Evolutionary conservation across 2,329 filamentous ascomycete genomes (phyloP).

Genomic region (Fusarium anthophilum): DNA sequence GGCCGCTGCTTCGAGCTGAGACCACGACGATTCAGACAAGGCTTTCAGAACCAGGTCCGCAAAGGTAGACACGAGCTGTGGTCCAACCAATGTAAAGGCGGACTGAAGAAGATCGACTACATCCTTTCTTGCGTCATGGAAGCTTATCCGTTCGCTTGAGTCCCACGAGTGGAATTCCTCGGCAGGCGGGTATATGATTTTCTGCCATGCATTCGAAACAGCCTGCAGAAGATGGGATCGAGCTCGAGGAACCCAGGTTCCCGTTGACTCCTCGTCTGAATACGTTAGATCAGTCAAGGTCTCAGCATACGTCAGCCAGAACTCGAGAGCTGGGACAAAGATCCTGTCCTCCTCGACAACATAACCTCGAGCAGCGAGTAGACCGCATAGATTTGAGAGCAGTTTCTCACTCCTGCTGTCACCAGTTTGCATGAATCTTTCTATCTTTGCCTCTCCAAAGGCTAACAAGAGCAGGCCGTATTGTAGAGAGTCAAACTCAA

Average conservation of each 20-base stretch:
- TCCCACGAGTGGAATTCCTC: constrained; percentile 73
- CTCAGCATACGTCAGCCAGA: constrained; percentile 83
- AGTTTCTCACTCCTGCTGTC: constrained; percentile 63
- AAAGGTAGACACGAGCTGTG: constrained; percentile 65
- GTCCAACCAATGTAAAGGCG: constrained; percentile 70
- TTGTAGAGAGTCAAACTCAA: constrained; percentile 70
- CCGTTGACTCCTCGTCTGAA: constrained; percentile 57
- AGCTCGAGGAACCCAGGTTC: constrained; percentile 67
- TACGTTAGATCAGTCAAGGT: constrained; percentile 68
- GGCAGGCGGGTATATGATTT: constrained; percentile 72
- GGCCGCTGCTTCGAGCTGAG: constrained; percentile 67
- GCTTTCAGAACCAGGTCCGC: constrained; percentile 63
- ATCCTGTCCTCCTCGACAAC: constrained; percentile 78
- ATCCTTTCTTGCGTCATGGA: constrained; percentile 79
- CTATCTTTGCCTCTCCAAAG: constrained; percentile 73
- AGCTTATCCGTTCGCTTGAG: constrained; percentile 71
- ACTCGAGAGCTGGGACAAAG: constrained; percentile 78
- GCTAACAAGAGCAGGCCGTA: constrained; percentile 74
- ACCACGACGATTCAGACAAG: constrained; percentile 61
- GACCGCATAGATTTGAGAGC: constrained; percentile 67
- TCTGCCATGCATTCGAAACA: constrained; percentile 73
- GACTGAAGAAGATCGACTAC: constrained; percentile 81
- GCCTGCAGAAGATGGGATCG: constrained; percentile 69
- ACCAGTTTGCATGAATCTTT: constrained; percentile 64
- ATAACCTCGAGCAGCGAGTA: constrained; percentile 72